Evolutionary conservation across 2,329 filamentous ascomycete species (phyloP), one percentile per base, ranked within the genome.

Genomic region (Pseudogymnoascus sp.): DNA sequence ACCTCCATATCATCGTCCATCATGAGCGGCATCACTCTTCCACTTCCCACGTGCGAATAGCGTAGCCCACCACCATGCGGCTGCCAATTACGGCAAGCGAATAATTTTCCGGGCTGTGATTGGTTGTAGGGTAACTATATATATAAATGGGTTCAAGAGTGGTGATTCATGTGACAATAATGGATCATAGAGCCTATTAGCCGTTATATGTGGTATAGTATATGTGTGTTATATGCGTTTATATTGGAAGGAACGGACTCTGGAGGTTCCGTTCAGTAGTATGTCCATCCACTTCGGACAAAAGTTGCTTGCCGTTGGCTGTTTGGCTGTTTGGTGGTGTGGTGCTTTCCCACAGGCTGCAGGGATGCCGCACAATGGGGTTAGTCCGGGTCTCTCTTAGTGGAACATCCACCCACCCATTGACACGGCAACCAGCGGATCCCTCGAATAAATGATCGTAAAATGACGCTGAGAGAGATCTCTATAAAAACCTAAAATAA

Each of bases 1-100:
- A 87, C 78, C 68, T 83, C 78, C 82, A 86, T 81, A 66, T 74
- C 75, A 62, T 80, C 77, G 62, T 84, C 84, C 74, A 85, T 78
- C 71, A 84, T 84, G 71, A 82, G 72, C 63, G 79, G 78, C 78
- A 81, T 82, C 16, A 63, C 65, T 34, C 44, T 28, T 46, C 21
- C 21, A 46, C 42, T 28, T 53, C 23, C 44, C 44, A 53, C 23
- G 44, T 31, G 44, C 44, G 44, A 28, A 28, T 28, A 7, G 23
- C 23, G 44, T 31, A 31, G 44, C 14, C 2, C 23, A 31, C 42
- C 42, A 14, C 5, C 12, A 53, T 11, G 44, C 28, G 14, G 44
- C 42, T 46, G 21, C 42, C 21, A 25, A 46, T 46, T 46, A 46
- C 42, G 21, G 42, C 42, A 46, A 46, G 42, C 42, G 42, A 46